Evolutionary conservation across 768 basidiomycete genomes (phyloP), one percentile per base, ranked within the genome.

Genomic region (Kwoniella bestiolae): DNA sequence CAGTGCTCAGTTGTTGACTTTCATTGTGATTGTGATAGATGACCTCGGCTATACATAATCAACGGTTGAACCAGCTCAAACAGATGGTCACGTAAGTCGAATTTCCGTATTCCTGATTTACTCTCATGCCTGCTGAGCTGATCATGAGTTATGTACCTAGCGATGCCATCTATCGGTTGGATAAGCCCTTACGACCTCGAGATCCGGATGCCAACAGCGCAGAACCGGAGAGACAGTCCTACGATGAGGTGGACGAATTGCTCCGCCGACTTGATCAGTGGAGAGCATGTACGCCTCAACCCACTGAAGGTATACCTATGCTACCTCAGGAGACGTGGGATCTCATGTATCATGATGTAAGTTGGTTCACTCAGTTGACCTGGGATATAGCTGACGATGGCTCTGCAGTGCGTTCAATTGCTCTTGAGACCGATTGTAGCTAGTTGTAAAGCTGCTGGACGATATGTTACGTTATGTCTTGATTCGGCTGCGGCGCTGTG

Each of bases 41-140:
- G 74, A 75, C 76, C 0, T 76, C 74, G 25, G 67, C 70, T 0
- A 70, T 77, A 14, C 74, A 75, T 53, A 69, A 76, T 34, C 63
- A 72, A 34, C 59, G 73, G 7, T 59, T 77, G 51, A 72, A 71
- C 38, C 74, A 71, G 47, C 66, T 77, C 56, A 68, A 75, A 44
- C 67, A 70, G 29, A 45, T 63, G 12, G 76, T 76, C 26, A 72
- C 74, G 66, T 74, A 56, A 1, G 73, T 71, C 4, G 7, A 31
- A 11, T 41, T 5, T 11, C 5, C 11, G 31, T 38, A 29, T 26
- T 5, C 5, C 4, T 29, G 2, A 12, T 29, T 1, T 14, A 26
- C 23, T 21, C 34, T 18, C 32, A 4, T 16, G 3, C 28, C 1
- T 23, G 4, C 56, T 58, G 35, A 63, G 21, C 16, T 29, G 29